Percentiles rank a stretch among this genome's conserved stretches.
Evolutionary conservation across 768 basidiomycete genomes (phyloP).

Genomic region (Tremella fuciformis): DNA sequence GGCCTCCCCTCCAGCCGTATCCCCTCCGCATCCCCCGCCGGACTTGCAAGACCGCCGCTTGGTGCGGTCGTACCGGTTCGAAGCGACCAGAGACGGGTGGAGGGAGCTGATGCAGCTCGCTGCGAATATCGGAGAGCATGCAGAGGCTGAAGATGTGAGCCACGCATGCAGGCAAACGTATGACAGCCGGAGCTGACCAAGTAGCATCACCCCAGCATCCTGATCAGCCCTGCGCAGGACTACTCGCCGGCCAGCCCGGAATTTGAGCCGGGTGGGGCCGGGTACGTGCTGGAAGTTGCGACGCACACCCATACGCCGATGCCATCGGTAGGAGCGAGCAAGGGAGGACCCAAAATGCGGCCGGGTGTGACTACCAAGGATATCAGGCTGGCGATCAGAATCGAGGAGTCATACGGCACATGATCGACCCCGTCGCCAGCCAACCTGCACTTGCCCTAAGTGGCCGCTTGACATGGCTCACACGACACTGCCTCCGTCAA

Average conservation of each 20-base stretch:
- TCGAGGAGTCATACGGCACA: constrained; percentile 16
- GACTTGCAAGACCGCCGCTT: constrained; percentile 33
- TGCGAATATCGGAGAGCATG: constrained; percentile 7
- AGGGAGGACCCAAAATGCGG: constrained; percentile 18
- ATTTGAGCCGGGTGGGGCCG: constrained; percentile 3
- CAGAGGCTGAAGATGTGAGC: constrained; percentile 37
- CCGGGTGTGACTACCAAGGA: constrained; percentile 43
- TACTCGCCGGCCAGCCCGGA: constrained; percentile 11
- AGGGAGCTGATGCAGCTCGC: constrained; percentile 15
- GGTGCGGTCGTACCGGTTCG: constrained; percentile 28
- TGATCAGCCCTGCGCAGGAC: constrained; percentile 30
- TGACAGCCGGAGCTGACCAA: not conserved
- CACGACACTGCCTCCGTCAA: too few species aligned
- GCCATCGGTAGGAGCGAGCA: constrained; percentile 14
- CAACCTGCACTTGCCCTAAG: too few species aligned
- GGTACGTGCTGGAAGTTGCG: constrained; percentile 33
- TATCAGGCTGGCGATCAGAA: constrained; percentile 28
- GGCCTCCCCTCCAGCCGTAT: not conserved
- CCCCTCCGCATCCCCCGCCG: not conserved
- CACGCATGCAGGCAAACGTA: not conserved
- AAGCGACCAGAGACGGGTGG: constrained; percentile 29
- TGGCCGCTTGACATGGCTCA: too few species aligned
- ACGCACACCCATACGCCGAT: constrained; percentile 44
- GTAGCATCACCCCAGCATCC: constrained; percentile 41
- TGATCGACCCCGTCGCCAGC: too few species aligned